phyloP scores from a whole-genome alignment of 2,329 filamentous ascomycete genomes.

The Paecilomyces sp. region DNA sequence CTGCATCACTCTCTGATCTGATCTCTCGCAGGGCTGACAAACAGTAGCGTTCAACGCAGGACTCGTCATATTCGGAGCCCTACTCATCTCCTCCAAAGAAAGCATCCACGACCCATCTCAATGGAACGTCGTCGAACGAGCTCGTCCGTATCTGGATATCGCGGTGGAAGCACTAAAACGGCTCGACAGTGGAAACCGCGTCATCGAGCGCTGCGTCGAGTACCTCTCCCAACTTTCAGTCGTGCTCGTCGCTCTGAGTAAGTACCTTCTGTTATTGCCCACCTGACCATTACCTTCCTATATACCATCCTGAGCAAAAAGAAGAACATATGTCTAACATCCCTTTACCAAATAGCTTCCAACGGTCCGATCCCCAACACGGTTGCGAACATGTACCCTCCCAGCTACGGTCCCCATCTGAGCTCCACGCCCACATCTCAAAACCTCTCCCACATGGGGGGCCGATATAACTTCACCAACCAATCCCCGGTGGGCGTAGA shows the following conservation, averaged over 20 bases:
- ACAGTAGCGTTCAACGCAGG: conserved; percentile 25
- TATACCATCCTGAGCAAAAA: not conserved
- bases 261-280: not conserved
- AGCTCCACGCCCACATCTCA: not conserved
- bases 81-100: conserved; percentile 13
- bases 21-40: not conserved
- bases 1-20: not conserved
- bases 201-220: conserved; percentile 21
- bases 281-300: not conserved
- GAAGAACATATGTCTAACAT: not conserved
- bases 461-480: not conserved
- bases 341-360: not conserved
- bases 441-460: not conserved
- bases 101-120: conserved; percentile 2
- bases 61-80: conserved; percentile 23
- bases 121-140: conserved; percentile 6
- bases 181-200: conserved; percentile 22
- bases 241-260: conserved; percentile 3
- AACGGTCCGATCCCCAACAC: not conserved
- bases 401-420: not conserved
- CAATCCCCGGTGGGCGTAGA: conserved; percentile 2
- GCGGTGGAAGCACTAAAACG: conserved; percentile 15
- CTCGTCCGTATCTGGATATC: conserved; percentile 9
- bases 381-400: not conserved
- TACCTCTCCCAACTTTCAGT: conserved; percentile 12